A percentile compares a stretch with the other conserved stretches of the same genome.
These are phyloP conservation scores for Mucor circinelloides DNA, from an alignment of 371 early-diverging fungal species.

Conservation along the genomic window DNA sequence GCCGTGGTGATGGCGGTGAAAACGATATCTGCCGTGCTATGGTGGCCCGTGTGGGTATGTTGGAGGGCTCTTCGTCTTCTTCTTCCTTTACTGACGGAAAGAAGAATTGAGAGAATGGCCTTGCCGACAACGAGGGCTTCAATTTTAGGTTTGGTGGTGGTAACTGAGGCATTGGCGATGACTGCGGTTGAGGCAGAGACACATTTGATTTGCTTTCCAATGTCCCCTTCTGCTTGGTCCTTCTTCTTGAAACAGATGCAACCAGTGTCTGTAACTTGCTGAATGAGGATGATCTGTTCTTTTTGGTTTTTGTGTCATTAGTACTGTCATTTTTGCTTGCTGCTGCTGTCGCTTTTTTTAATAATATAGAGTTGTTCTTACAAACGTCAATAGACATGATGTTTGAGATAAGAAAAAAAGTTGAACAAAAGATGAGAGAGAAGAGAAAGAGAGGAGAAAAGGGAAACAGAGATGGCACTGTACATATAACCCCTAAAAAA, in stretches of 20 bases:
- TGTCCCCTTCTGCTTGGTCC: not conserved
- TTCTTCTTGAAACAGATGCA: constrained; percentile 16
- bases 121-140: constrained; percentile 6
- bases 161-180: not conserved
- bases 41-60: not conserved
- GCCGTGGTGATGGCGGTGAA: not conserved
- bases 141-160: constrained; percentile 3
- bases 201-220: not conserved
- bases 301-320: not conserved
- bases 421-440: not conserved
- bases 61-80: not conserved
- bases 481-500: not conserved
- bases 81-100: constrained; percentile 10
- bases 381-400: constrained; percentile 10
- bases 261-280: constrained; percentile 11
- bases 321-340: not conserved
- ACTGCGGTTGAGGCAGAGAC: not conserved
- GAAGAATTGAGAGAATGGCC: constrained; percentile 29
- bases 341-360: constrained; percentile 7
- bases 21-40: not conserved
- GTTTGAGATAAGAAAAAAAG: not conserved
- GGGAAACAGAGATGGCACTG: not conserved
- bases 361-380: not conserved
- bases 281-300: constrained; percentile 13
- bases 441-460: constrained; percentile 1